phyloP scores from a whole-genome alignment of 2,329 filamentous ascomycete species.

The Aspergillus sp. region DNA sequence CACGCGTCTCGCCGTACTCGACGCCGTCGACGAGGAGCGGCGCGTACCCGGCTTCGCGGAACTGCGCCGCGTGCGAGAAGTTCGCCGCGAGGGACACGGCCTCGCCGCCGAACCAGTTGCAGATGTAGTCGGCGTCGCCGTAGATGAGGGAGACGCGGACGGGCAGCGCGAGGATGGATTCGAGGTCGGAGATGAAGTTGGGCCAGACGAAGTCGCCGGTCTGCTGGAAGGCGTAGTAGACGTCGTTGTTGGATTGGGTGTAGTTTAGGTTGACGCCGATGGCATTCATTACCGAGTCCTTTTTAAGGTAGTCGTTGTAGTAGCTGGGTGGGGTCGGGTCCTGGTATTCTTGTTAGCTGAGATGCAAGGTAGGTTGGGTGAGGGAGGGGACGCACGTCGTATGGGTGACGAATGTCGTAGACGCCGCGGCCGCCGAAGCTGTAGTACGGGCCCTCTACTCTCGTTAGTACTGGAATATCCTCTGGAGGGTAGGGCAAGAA shows the following conservation, averaged over 20 bases:
- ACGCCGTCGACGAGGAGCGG: conserved; percentile 66
- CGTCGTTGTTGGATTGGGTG: conserved; percentile 42
- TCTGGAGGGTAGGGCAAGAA: too few species aligned
- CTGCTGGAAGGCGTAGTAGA: conserved; percentile 50
- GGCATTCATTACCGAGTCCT: conserved; percentile 53
- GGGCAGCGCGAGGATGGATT: conserved; percentile 57
- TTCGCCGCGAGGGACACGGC: conserved; percentile 63
- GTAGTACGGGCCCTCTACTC: conserved; percentile 53
- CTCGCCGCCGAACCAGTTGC: conserved; percentile 68
- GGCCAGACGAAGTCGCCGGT: conserved; percentile 63
- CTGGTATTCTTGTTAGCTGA: conserved; percentile 18
- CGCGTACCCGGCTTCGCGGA: conserved; percentile 67
- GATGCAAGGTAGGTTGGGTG: not conserved
- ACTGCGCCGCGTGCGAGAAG: conserved; percentile 52
- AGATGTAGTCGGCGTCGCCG: conserved; percentile 57
- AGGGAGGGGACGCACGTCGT: conserved; percentile 20
- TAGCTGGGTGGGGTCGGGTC: conserved; percentile 64
- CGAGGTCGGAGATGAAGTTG: conserved; percentile 58
- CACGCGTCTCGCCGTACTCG: conserved; percentile 68
- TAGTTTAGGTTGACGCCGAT: conserved; percentile 65
- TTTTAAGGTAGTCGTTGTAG: conserved; percentile 65
- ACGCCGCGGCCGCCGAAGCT: conserved; percentile 52
- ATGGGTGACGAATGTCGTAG: conserved; percentile 61
- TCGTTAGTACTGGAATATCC: not conserved
- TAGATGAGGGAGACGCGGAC: conserved; percentile 72